Percentiles rank a stretch among this genome's conserved stretches.
Evolutionary conservation across 2,329 filamentous ascomycete species (phyloP).

Genomic region (Xylariaceae sp.): DNA sequence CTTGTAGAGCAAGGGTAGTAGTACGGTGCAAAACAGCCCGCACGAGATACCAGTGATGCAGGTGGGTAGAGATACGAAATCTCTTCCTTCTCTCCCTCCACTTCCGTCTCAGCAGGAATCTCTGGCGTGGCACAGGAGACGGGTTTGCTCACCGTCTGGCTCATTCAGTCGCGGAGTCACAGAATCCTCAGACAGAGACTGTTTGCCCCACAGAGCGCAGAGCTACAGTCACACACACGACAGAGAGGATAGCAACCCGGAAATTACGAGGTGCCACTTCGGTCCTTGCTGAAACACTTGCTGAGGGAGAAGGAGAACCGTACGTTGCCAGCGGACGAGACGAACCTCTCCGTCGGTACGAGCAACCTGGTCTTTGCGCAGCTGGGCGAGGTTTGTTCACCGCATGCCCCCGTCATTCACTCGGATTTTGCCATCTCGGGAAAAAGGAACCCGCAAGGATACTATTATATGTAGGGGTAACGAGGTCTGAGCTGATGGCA

Average conservation of each 20-base stretch:
- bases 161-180: slow-evolving; percentile 6
- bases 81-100: not conserved
- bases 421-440: not conserved
- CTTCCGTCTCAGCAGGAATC: not conserved
- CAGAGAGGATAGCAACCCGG: slow-evolving; percentile 13
- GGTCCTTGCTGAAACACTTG: slow-evolving; percentile 23
- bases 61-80: not conserved
- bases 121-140: slow-evolving; percentile 16
- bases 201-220: slow-evolving; percentile 22
- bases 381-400: not conserved
- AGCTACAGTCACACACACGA: slow-evolving; percentile 21
- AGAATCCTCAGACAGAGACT: slow-evolving; percentile 5
- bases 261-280: slow-evolving; percentile 28
- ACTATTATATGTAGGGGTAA: no score
- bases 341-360: not conserved
- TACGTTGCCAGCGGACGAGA: not conserved
- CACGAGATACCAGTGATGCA: not conserved
- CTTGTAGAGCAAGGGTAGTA: not conserved
- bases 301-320: not conserved
- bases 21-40: not conserved
- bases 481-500: not conserved
- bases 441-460: not conserved
- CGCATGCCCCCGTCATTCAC: not conserved
- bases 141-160: slow-evolving; percentile 10
- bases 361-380: not conserved